phyloP scores from a whole-genome alignment of 805 yeast genomes.

The Wickerhamiella cacticola region DNA sequence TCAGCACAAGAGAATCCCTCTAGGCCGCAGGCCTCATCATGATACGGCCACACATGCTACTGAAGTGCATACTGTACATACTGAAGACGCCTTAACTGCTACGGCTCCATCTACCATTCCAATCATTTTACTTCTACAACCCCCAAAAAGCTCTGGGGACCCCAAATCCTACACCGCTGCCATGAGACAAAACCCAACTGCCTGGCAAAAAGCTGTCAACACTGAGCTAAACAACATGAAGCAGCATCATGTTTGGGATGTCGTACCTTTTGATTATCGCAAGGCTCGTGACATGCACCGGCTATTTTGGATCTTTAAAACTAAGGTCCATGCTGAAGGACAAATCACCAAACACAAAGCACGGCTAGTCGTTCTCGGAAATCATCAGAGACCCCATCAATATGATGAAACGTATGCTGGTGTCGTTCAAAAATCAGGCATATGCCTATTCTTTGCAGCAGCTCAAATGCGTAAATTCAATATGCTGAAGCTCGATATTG shows the following conservation, averaged over 20 bases:
- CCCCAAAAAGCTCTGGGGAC: neutral
- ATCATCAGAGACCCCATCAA: neutral
- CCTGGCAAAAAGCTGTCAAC: neutral
- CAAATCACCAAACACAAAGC: neutral
- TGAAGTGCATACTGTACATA: neutral
- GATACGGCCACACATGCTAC: neutral
- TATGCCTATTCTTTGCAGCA: neutral
- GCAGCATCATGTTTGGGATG: neutral
- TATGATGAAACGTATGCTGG: conserved; percentile 1
- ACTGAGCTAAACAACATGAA: neutral
- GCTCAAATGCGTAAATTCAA: neutral
- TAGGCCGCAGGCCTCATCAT: neutral
- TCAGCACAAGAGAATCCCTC: neutral
- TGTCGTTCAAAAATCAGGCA: neutral
- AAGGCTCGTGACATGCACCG: neutral
- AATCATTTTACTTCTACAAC: neutral
- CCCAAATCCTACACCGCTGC: neutral
- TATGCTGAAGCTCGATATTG: neutral
- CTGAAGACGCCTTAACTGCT: neutral
- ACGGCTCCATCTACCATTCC: too few species aligned
- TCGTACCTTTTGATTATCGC: neutral
- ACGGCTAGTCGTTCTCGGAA: neutral
- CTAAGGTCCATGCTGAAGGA: neutral
- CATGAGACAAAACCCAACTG: neutral
- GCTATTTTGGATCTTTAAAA: neutral